Conservation (phyloP, 1,139 yeast genomes). For the Starmera stellimalicola region DNA sequence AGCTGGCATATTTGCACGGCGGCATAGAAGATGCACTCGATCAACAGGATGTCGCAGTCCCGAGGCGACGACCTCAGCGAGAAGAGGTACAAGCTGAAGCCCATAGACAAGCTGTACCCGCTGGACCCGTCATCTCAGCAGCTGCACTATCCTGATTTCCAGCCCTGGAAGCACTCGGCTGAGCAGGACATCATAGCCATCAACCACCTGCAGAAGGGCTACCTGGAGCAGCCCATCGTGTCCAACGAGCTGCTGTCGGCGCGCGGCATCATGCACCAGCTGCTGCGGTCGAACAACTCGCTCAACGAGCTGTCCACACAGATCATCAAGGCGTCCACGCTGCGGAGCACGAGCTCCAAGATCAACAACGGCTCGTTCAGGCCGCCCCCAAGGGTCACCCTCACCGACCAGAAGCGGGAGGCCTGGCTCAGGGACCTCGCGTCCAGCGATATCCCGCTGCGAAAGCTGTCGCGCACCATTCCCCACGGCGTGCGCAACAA, state of each 20-base stretch:
- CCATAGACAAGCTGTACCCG: background rate
- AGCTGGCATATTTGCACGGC: background rate
- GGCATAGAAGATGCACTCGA: background rate
- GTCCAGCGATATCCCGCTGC: constrained; percentile 53
- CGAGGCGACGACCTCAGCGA: constrained; percentile 12
- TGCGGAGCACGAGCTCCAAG: constrained; percentile 58
- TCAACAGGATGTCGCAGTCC: background rate
- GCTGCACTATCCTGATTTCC: constrained; percentile 51
- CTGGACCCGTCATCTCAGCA: background rate
- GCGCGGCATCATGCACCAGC: constrained; percentile 35
- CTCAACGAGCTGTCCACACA: constrained; percentile 53
- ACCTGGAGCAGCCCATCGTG: constrained; percentile 43
- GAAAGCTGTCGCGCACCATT: constrained; percentile 63
- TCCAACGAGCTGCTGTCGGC: constrained; percentile 50
- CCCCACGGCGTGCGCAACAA: constrained; percentile 86
- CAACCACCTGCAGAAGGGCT: constrained; percentile 49
- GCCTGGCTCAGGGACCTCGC: constrained; percentile 80
- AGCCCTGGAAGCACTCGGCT: constrained; percentile 64
- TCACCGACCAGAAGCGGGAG: constrained; percentile 79
- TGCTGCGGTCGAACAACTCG: constrained; percentile 36
- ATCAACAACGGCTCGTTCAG: constrained; percentile 51
- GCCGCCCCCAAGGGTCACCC: constrained; percentile 81
- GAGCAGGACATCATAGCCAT: constrained; percentile 44
- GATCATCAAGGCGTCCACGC: constrained; percentile 55
- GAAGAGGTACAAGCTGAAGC: constrained; percentile 13